Conservation (phyloP, 495 filamentous ascomycete genomes). For the Glarea lozoyensis region DNA sequence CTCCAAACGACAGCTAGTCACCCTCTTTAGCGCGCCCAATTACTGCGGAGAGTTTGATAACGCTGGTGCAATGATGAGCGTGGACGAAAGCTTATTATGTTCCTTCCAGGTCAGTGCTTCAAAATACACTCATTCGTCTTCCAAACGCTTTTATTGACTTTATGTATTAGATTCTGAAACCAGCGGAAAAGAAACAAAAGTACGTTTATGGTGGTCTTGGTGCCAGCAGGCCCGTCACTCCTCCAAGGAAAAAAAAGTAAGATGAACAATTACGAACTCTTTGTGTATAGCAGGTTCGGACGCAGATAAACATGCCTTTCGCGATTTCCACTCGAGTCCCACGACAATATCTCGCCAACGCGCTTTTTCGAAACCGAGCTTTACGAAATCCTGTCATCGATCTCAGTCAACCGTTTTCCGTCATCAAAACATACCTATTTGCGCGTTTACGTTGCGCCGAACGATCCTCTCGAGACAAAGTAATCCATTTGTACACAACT, state of each 20-base stretch:
- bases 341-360: slow-evolving; percentile 16
- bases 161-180: slow-evolving; percentile 79
- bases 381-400: slow-evolving; percentile 14
- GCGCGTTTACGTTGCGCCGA: slow-evolving; percentile 8
- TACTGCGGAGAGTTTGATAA: slow-evolving; percentile 99
- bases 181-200: slow-evolving; percentile 99
- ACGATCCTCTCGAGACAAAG: slow-evolving; percentile 3
- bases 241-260: slow-evolving; percentile 86
- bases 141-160: no score
- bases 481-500: slow-evolving; percentile 15
- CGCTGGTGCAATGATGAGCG: slow-evolving; percentile 99
- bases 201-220: slow-evolving; percentile 91
- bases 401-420: slow-evolving; percentile 10
- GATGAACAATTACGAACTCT: slow-evolving; percentile 68
- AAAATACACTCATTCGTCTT: no score
- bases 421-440: slow-evolving; percentile 18
- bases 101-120: slow-evolving; percentile 82
- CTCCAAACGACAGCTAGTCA: slow-evolving; percentile 95
- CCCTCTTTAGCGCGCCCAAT: slow-evolving; percentile 95
- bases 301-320: slow-evolving; percentile 56
- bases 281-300: slow-evolving; percentile 89
- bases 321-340: slow-evolving; percentile 20
- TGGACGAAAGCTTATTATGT: slow-evolving; percentile 97
- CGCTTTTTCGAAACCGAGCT: slow-evolving; percentile 9
- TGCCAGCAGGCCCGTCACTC: slow-evolving; percentile 77